A percentile compares a stretch with the other conserved stretches of the same genome.
Evolutionary conservation across 805 yeast genomes (phyloP).

Genomic region (Kuraishia cidri): DNA sequence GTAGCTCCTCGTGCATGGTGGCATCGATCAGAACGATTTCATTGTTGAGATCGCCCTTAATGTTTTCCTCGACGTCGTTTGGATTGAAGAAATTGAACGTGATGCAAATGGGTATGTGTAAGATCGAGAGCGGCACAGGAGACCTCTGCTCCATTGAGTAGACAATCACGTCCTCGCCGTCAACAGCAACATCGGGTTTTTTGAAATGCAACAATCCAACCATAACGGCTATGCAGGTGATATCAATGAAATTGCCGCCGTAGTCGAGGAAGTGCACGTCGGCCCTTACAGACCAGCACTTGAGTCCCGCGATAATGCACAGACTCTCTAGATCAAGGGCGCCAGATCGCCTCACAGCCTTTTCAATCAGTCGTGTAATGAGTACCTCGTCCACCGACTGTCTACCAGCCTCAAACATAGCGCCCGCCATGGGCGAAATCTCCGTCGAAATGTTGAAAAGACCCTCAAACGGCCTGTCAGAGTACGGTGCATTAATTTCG

Average conservation of each 20-base stretch:
- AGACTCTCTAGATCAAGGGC: conserved; percentile 87
- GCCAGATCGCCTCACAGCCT: conserved; percentile 82
- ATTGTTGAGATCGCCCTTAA: conserved; percentile 53
- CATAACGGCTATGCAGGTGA: conserved; percentile 85
- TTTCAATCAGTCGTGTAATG: conserved; percentile 78
- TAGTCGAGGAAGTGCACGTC: conserved; percentile 83
- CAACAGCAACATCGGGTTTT: conserved; percentile 75
- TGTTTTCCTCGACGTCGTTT: conserved; percentile 51
- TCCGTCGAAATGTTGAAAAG: conserved; percentile 78
- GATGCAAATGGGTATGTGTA: conserved; percentile 86
- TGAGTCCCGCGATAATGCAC: conserved; percentile 84
- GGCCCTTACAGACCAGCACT: conserved; percentile 87
- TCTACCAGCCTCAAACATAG: conserved; percentile 67
- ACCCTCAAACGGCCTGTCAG: conserved; percentile 93
- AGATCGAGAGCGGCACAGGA: conserved; percentile 75
- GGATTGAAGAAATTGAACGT: conserved; percentile 84
- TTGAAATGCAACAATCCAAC: conserved; percentile 76
- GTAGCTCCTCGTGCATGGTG: conserved; percentile 62
- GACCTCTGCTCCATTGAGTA: conserved; percentile 73
- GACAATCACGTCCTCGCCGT: conserved; percentile 54
- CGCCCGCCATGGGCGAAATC: conserved; percentile 82
- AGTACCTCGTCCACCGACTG: conserved; percentile 76
- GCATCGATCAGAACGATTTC: conserved; percentile 72
- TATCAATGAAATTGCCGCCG: conserved; percentile 91
- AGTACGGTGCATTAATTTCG: conserved; percentile 70